A percentile compares a stretch with the other conserved stretches of the same genome.
Conservation (phyloP, 1,284 basidiomycete genomes). For the Tylopilus sp. region DNA sequence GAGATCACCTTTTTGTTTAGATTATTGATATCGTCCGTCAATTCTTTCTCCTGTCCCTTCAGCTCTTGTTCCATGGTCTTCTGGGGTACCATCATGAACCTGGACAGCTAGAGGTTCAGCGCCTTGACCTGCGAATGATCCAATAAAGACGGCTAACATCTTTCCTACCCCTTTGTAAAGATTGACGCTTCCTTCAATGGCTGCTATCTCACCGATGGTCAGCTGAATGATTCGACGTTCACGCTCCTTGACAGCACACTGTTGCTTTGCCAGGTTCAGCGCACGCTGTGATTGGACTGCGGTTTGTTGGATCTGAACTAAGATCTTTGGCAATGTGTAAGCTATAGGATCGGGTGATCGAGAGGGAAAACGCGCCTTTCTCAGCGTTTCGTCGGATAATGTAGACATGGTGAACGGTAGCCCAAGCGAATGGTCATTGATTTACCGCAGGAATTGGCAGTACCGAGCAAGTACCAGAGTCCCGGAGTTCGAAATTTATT, state of each 20-base stretch:
- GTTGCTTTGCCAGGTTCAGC: conserved; percentile 67
- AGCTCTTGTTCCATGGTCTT: conserved; percentile 74
- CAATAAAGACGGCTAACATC: conserved; percentile 54
- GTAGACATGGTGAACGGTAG: conserved; percentile 35
- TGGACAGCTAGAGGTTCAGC: conserved; percentile 31
- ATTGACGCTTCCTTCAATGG: conserved; percentile 64
- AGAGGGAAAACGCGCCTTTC: conserved; percentile 54
- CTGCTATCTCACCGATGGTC: conserved; percentile 72
- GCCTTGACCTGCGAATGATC: background rate
- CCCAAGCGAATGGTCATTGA: conserved; percentile 14
- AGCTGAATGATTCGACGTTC: conserved; percentile 85
- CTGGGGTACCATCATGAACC: conserved; percentile 88
- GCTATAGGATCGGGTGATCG: background rate
- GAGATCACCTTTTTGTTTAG: conserved; percentile 67
- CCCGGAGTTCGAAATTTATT: conserved; percentile 37
- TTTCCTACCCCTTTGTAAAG: conserved; percentile 91
- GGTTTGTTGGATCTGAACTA: conserved; percentile 85
- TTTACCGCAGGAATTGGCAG: background rate
- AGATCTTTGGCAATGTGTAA: conserved; percentile 55
- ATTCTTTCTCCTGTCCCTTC: conserved; percentile 71
- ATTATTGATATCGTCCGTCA: conserved; percentile 76
- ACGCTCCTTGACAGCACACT: conserved; percentile 74
- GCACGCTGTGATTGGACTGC: conserved; percentile 78
- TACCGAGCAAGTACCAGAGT: too few relatives aligned
- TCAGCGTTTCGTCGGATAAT: conserved; percentile 81